These are phyloP conservation scores for Moesziomyces sp. DNA, from an alignment of 1,284 basidiomycete genomes.

Conservation along the genomic window DNA sequence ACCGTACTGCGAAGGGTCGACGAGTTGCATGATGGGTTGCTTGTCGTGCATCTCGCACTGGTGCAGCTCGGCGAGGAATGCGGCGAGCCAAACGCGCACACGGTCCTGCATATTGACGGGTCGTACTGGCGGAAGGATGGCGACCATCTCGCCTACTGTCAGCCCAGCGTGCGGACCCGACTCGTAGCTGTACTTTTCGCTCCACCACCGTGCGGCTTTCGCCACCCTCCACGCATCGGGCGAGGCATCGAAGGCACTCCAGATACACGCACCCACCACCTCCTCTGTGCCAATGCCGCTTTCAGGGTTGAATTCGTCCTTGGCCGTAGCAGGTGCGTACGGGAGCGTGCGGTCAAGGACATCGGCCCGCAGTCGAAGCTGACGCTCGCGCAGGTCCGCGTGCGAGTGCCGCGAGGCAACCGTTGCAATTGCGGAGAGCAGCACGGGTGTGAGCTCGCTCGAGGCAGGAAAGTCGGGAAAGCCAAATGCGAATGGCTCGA, in stretches of 20 bases:
- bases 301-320: conserved; percentile 37
- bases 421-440: conserved; percentile 24
- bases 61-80: conserved; percentile 29
- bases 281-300: conserved; percentile 39
- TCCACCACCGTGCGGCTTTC: conserved; percentile 36
- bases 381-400: not conserved
- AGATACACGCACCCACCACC: conserved; percentile 36
- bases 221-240: conserved; percentile 18
- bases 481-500: conserved; percentile 31
- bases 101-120: conserved; percentile 36
- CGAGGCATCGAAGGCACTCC: conserved; percentile 18
- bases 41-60: conserved; percentile 32
- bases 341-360: conserved; percentile 25
- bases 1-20: conserved; percentile 17
- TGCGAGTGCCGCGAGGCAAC: conserved; percentile 10
- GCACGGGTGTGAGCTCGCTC: conserved; percentile 22
- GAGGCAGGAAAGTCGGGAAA: conserved; percentile 41
- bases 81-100: conserved; percentile 27
- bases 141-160: conserved; percentile 42
- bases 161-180: conserved; percentile 23
- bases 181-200: conserved; percentile 38
- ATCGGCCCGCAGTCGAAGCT: conserved; percentile 13
- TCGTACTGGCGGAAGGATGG: conserved; percentile 35
- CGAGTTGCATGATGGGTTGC: conserved; percentile 25
- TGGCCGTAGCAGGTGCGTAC: conserved; percentile 9